Evolutionary conservation across 768 basidiomycete species (phyloP).

Genomic region (Termitomyces sp.): DNA sequence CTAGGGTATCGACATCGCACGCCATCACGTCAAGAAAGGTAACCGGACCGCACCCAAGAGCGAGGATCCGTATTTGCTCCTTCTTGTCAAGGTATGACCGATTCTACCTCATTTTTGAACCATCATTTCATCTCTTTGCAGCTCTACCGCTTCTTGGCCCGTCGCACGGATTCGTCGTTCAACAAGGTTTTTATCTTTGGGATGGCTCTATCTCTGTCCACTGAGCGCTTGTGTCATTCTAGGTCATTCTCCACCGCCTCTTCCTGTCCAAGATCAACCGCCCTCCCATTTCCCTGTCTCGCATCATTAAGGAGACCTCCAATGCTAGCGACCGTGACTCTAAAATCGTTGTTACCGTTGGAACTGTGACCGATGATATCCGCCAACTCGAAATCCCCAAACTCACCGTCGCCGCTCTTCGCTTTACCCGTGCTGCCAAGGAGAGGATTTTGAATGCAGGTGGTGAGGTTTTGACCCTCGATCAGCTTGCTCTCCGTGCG

Average conservation of each 20-base stretch:
- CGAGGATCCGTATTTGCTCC: conserved; percentile 97
- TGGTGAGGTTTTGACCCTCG: conserved; percentile 91
- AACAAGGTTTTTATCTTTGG: conserved; percentile 66
- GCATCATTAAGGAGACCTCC: conserved; percentile 79
- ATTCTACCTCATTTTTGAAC: not conserved
- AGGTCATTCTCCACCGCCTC: conserved; percentile 93
- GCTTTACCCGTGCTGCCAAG: conserved; percentile 89
- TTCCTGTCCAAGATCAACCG: conserved; percentile 98
- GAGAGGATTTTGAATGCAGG: conserved; percentile 95
- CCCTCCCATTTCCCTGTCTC: conserved; percentile 91
- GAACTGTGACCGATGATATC: conserved; percentile 93
- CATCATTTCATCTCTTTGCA: conserved; percentile 26
- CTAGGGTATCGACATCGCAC: conserved; percentile 92
- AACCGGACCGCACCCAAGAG: conserved; percentile 92
- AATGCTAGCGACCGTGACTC: conserved; percentile 58
- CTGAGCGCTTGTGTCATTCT: conserved; percentile 5
- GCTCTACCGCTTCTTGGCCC: conserved; percentile 98
- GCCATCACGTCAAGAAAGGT: conserved; percentile 99
- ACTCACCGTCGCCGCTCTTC: conserved; percentile 88
- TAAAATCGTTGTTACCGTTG: conserved; percentile 87
- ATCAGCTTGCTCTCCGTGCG: conserved; percentile 92
- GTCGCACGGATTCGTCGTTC: conserved; percentile 92
- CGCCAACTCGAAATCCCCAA: conserved; percentile 84
- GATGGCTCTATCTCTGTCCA: not conserved
- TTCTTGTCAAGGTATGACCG: conserved; percentile 86